Base-by-base conservation (phyloP, 1,284 basidiomycete genomes). In the Volvariella surrecta region DNA sequence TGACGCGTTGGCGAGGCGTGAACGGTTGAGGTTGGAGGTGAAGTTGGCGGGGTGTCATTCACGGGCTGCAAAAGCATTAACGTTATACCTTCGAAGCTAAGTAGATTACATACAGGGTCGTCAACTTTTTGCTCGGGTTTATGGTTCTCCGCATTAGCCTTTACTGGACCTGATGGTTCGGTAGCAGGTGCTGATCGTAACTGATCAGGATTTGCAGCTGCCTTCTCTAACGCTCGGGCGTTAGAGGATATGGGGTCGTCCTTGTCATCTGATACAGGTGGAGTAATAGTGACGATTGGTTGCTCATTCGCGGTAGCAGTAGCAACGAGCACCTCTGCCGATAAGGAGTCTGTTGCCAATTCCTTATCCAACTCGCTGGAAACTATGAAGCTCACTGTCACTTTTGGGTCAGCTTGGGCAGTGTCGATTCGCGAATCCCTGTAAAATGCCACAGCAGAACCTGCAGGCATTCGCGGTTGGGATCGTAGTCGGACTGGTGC, bases 371-470 rank as follows among this genome's bases (percentile, higher is more conserved):
- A 55, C 58, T 89, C 87, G 55, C 84, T 89, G 42, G 66, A 72
- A 32, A 89, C 82, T 41, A 79, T 84, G 61, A 90, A 89, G 48
- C 74, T 77, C 45, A 82, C 78, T 10, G 64, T 50, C 15, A 67
- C 55, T 43, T 66, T 70, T 4, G 62, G 52, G 48, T 73, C 66
- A 42, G 67, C 63, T 46, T 62, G 63, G 32, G 68, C 64, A 16
- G 60, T 55, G 45, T 76, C 71, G 32, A 73, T 64, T 22, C 68
- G 67, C 3, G 73, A 74, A 28, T 77, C 73, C 37, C 79, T 78
- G 58, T 81, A 80, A 60, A 85, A 86, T 19, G 78, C 82, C 44
- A 89, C 78, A 42, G 73, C 72, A 35, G 77, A 74, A n/a, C 80
- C 82, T 43, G 63, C 70, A 39, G 82, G 78, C 68, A 78, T 74